Conservation (phyloP, 208 protist genomes). For the Crithidia bombi region DNA sequence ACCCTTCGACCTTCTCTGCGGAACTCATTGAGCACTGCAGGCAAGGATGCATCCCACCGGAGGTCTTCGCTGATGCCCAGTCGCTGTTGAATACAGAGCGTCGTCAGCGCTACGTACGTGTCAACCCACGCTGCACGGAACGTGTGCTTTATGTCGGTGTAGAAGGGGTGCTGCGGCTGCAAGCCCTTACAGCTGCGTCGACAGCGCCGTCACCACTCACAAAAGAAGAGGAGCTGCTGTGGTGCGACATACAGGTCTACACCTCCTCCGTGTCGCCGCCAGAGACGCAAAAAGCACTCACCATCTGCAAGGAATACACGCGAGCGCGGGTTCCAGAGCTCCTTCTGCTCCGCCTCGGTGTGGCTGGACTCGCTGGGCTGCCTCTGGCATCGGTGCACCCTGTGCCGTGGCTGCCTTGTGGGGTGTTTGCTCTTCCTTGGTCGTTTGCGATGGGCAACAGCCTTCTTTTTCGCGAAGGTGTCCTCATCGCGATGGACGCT, state of each 20-base stretch:
- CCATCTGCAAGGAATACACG: neutral
- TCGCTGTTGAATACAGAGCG: conserved; percentile 11
- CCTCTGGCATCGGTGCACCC: conserved; percentile 25
- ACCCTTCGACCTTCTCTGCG: conserved; percentile 58
- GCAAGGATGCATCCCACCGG: conserved; percentile 45
- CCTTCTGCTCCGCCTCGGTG: conserved; percentile 14
- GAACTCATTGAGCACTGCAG: conserved; percentile 57
- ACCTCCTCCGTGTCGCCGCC: neutral
- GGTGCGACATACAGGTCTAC: neutral
- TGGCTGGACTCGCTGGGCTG: conserved; percentile 39
- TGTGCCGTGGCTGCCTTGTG: conserved; percentile 71
- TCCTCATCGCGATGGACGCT: conserved; percentile 82
- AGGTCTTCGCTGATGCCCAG: conserved; percentile 58
- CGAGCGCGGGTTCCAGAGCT: neutral
- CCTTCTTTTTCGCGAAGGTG: conserved; percentile 45
- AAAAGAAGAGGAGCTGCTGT: neutral
- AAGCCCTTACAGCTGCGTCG: neutral
- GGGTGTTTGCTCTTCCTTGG: conserved; percentile 53
- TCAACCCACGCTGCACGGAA: conserved; percentile 40
- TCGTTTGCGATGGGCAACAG: conserved; percentile 30
- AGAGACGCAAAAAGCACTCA: no score
- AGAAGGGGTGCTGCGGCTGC: conserved; percentile 9
- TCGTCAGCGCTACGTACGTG: conserved; percentile 57
- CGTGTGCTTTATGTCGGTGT: conserved; percentile 18
- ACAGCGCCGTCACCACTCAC: neutral